phyloP scores from a whole-genome alignment of 306 rosid species.

The Comarum palustre region DNA sequence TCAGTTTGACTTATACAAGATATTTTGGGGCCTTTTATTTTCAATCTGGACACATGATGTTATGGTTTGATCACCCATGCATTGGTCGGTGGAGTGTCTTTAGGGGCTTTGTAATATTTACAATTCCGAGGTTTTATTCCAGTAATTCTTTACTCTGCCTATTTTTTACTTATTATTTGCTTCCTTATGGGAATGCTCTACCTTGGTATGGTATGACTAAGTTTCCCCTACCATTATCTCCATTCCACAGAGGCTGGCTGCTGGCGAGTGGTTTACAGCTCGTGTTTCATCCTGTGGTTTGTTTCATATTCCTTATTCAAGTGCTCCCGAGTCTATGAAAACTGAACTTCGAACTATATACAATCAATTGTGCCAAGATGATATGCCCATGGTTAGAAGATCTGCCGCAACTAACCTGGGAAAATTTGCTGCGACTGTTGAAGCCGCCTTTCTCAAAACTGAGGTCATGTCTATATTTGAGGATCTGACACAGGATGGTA shows the following conservation, averaged over 20 bases:
- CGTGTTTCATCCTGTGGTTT: too few species aligned
- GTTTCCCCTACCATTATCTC: constrained; percentile 12
- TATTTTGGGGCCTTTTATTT: background rate
- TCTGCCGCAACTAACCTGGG: constrained; percentile 97
- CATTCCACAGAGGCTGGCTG: too few species aligned
- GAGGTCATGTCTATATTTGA: constrained; percentile 89
- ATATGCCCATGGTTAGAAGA: constrained; percentile 99
- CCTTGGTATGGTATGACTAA: background rate
- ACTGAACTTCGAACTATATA: constrained; percentile 76
- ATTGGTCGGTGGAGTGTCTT: background rate
- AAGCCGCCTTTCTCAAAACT: constrained; percentile 66
- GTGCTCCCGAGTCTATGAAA: constrained; percentile 76
- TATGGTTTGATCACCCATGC: background rate
- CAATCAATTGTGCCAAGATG: constrained; percentile 95
- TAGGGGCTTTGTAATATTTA: background rate
- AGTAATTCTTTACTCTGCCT: background rate
- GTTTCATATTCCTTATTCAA: constrained; percentile 64
- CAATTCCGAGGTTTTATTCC: background rate
- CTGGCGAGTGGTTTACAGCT: too few species aligned
- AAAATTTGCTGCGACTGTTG: constrained; percentile 89
- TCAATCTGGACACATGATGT: background rate
- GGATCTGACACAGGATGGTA: constrained; percentile 93
- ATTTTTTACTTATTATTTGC: background rate
- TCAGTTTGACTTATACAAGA: background rate
- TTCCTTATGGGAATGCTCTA: background rate